Evolutionary conservation across 78 protist genomes (phyloP).

Genomic region (Emiliania huxleyi): DNA sequence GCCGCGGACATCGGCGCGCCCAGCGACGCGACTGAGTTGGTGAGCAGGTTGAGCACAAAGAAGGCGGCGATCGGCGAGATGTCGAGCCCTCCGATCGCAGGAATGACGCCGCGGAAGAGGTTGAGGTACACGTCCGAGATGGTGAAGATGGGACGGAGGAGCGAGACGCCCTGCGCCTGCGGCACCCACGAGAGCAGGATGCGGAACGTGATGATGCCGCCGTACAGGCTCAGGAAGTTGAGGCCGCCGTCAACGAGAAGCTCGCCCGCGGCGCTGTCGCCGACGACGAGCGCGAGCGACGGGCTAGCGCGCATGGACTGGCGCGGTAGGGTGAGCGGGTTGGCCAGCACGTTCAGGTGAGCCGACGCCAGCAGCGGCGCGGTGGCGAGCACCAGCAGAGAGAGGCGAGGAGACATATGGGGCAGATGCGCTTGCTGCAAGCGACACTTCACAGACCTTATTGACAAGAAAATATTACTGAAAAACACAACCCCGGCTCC

Average conservation of each 20-base stretch:
- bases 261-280: not conserved
- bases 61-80: not conserved
- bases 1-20: no score
- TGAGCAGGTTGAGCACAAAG: not conserved
- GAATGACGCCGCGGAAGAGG: slow-evolving; percentile 3
- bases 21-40: not conserved
- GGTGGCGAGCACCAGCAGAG: no score
- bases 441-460: no score
- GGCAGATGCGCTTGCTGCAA: no score
- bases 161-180: not conserved
- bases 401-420: no score
- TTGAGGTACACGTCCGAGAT: slow-evolving; percentile 10
- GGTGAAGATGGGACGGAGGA: not conserved
- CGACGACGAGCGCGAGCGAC: not conserved
- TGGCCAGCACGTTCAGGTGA: no score
- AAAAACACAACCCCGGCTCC: no score
- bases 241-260: not conserved
- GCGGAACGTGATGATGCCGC: not conserved
- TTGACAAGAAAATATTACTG: no score
- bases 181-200: slow-evolving; percentile 12
- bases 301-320: no score
- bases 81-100: not conserved
- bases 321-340: no score
- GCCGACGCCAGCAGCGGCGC: no score
- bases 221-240: not conserved